Evolutionary conservation across 352 stramenopile genomes (phyloP).

Genomic region (Pythium oligandrum): DNA sequence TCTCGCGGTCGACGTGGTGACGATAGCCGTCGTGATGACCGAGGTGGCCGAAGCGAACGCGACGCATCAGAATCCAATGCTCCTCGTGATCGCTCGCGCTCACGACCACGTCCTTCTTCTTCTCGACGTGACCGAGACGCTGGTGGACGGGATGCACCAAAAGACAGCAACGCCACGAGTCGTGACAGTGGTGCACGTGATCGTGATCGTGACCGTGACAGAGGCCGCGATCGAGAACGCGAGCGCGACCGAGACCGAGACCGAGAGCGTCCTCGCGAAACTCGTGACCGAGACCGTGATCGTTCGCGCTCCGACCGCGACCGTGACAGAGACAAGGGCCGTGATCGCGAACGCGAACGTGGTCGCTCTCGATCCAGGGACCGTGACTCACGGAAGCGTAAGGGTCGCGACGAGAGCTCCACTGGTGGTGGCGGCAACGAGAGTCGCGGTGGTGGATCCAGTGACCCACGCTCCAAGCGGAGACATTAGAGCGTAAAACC

Average conservation of each 20-base stretch:
- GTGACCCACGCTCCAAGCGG: slow-evolving; percentile 34
- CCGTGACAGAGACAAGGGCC: slow-evolving; percentile 26
- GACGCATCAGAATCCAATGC: slow-evolving; percentile 32
- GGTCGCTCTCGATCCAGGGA: slow-evolving; percentile 52
- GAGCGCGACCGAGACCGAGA: slow-evolving; percentile 24
- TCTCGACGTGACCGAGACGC: slow-evolving; percentile 23
- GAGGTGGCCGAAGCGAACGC: slow-evolving; percentile 5
- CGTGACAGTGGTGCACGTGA: slow-evolving; percentile 33
- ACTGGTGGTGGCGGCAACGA: slow-evolving; percentile 11
- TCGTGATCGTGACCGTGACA: slow-evolving; percentile 25
- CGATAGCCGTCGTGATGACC: slow-evolving; percentile 18
- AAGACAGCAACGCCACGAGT: slow-evolving; percentile 4
- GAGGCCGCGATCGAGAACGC: slow-evolving; percentile 22
- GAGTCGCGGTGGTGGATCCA: slow-evolving; percentile 11
- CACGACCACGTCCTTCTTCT: slow-evolving; percentile 24
- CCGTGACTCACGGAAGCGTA: slow-evolving; percentile 63
- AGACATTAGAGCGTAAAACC: slow-evolving; percentile 28
- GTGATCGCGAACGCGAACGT: slow-evolving; percentile 25
- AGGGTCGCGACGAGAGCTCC: slow-evolving; percentile 44
- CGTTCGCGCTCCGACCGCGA: slow-evolving; percentile 5
- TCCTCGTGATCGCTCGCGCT: slow-evolving; percentile 50
- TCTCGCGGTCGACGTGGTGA: slow-evolving; percentile 25
- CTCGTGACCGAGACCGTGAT: slow-evolving; percentile 12
- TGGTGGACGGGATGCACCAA: background rate
- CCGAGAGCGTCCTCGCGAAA: slow-evolving; percentile 12